Evolutionary conservation across 352 stramenopile species (phyloP), one percentile per base, ranked within the genome.

Genomic region (Globisporangium yorkense): DNA sequence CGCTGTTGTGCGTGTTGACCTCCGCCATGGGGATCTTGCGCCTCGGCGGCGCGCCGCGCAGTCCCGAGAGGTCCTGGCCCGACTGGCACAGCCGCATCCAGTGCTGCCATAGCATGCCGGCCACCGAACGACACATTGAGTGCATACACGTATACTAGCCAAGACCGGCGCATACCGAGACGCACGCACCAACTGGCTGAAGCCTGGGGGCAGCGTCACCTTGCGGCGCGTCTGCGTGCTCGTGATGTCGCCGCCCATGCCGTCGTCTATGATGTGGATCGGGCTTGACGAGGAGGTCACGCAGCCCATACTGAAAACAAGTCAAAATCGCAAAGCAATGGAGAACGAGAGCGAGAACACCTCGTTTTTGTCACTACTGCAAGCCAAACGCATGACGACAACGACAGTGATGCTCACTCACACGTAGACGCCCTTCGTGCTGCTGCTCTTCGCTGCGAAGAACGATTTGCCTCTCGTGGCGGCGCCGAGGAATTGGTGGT

Each of bases 81-180:
- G 69, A 81, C 60, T 87, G 73, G 24, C 84, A 86, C 54, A 98
- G 67, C 0, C 71, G 88, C 71, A 97, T 96, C 96, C 96, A 98
- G 69, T 99, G 83, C 85, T 94, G 54, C 21, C 16, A 29, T n/a
- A 5, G 18, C 10, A 13, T 5, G 5, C 37, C 37, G 3, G 37
- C 2, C 24, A 27, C 24, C 24, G 24, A 27, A 27, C 24, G 24
- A 27, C 24, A 27, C 37, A 18, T 6, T 48, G 37, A 43, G 37
- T 43, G 44, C 5, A 39, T 20, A 44, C 16, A 40, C 2, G 18
- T 27, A 21, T 3, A 48, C 15, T 21, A 31, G 2, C n/a, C 27
- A 54, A 27, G 31, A 16, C 21, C 2, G 4, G 15, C 12, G 10
- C 8, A 35, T 9, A 16, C 8, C 13, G 37, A 16, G 12, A 10